Base-by-base conservation (phyloP, 768 basidiomycete species). In the Brasilioporus rufonigricans region DNA sequence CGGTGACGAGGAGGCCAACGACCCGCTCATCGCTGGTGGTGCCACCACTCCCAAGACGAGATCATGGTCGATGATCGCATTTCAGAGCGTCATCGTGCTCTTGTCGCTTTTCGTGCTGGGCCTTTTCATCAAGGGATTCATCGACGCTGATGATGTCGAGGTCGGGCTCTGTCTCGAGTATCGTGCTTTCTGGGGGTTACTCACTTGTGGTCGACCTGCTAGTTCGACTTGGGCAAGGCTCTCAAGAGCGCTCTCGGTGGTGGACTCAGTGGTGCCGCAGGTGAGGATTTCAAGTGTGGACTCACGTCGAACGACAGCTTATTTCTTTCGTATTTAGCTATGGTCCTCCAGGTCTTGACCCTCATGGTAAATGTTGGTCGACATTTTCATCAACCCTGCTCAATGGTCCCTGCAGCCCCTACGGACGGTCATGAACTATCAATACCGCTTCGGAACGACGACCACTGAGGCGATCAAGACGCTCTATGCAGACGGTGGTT, bases 391-490 rank as follows among this genome's bases (percentile, higher is more conserved):
- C 21, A 23, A 48, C 21, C 40, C 2, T 44, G 14, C 44, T 31
- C 53, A 56, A 39, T 56, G 13, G 24, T 35, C n/a, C 26, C 44
- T 40, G 13, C 50, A 88, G 88, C 93, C 93, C 6, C 71, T 96
- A n/a, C 83, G 93, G n/a, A 97, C 95, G 3, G 80, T 94, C 52
- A 98, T 98, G 96, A 98, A 98, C 76, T 97, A 91, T 67, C 93
- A 94, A 73, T 93, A 94, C 69, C 83, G 87, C 50, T 94, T 84
- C 66, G 94, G 94, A n/a, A 87, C 87, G 2, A 80, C 84, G 2
- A 84, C 84, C 7, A 83, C 83, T 0, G 72, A 79, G 36, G 86
- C 90, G 13, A 81, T 79, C 53, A 69, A 71, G 45, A 91, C 82
- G 4, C 83, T 95, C 18, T 88, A 88, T 67, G 72, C 71, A 2